Evolutionary conservation across 192 early-diverging fungal genomes (phyloP).

Genomic region (Backusella mclennaniae): DNA sequence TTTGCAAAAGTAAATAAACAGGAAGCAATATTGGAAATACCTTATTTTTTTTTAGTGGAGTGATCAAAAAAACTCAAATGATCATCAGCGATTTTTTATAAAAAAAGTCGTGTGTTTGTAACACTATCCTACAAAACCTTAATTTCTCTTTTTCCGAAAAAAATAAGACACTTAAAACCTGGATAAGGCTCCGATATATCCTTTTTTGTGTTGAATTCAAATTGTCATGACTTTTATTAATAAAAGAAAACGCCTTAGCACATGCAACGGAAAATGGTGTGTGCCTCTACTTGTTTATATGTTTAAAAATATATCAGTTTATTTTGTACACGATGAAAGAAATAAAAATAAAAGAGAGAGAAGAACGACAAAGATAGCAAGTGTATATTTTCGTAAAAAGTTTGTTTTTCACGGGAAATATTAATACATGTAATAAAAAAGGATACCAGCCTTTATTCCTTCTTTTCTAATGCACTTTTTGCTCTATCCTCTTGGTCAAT

Average conservation of each 20-base stretch:
- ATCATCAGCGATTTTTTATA: not conserved
- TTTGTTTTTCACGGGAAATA: not conserved
- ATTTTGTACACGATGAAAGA: not conserved
- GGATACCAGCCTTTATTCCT: conserved; percentile 6
- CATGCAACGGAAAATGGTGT: not conserved
- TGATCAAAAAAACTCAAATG: not conserved
- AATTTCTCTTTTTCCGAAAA: not conserved
- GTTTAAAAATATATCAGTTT: not conserved
- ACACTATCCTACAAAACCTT: not conserved
- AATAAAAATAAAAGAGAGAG: not conserved
- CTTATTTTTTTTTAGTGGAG: not conserved
- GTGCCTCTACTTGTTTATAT: not conserved
- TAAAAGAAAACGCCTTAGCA: not conserved
- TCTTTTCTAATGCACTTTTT: conserved; percentile 3
- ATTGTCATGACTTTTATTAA: not conserved
- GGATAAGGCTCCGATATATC: not conserved
- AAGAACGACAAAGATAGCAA: not conserved
- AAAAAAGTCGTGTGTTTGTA: not conserved
- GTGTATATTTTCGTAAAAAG: not conserved
- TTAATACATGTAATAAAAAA: not conserved
- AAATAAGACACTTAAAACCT: not conserved
- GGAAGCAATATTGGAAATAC: not conserved
- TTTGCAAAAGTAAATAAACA: not conserved
- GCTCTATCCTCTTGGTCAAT: conserved; percentile 60
- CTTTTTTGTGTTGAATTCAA: not conserved